Conservation (phyloP, 306 rosid species). For the Cicer cuneatum region DNA sequence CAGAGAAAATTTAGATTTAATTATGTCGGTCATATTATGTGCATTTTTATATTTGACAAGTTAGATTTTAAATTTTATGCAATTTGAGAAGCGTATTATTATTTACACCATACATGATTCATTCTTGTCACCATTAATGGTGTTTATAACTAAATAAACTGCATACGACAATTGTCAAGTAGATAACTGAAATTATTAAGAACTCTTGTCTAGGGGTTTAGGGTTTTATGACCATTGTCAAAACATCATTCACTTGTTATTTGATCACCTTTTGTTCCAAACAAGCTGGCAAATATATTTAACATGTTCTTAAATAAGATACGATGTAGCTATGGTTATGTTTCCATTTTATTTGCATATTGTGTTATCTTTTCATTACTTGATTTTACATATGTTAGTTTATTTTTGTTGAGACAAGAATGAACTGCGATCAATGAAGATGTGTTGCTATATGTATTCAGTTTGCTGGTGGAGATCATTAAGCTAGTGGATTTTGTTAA, state of each 20-base stretch:
- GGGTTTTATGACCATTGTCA: background rate
- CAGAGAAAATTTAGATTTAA: background rate
- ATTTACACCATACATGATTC: too few species aligned
- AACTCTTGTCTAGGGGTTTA: background rate
- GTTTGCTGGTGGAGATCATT: background rate
- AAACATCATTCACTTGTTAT: background rate
- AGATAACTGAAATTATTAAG: background rate
- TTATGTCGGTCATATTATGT: background rate
- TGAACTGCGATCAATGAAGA: background rate
- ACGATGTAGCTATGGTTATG: background rate
- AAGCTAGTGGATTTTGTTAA: background rate
- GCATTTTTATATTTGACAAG: background rate
- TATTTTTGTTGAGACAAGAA: constrained; percentile 1
- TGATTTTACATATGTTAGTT: background rate
- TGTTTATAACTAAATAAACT: too few species aligned
- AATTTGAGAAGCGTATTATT: too few species aligned
- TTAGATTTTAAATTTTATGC: background rate
- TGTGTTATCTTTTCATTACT: background rate
- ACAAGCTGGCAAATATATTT: background rate
- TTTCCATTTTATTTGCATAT: background rate
- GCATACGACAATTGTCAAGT: background rate
- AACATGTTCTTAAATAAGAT: background rate
- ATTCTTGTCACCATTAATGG: too few species aligned
- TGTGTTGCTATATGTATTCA: background rate
- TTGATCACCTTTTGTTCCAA: too few species aligned